A percentile compares a stretch with the other conserved stretches of the same genome.
Conservation (phyloP, 2,329 filamentous ascomycete species). For the Mycosphaerella sp. region DNA sequence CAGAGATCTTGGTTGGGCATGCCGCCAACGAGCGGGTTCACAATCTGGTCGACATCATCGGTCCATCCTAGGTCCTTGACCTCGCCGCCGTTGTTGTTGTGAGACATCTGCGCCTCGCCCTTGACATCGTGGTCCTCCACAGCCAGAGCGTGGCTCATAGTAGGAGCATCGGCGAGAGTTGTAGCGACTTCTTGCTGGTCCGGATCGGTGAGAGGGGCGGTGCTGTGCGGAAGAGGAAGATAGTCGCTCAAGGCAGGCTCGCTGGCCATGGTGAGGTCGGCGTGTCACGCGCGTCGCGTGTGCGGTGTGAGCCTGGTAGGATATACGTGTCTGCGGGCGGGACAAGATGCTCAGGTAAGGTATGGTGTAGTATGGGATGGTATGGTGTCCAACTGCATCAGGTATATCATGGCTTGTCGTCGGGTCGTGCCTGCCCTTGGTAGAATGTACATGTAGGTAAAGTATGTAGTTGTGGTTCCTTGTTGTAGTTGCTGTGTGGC, state of each 20-base stretch:
- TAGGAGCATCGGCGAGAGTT: slow-evolving; percentile 39
- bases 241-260: slow-evolving; percentile 23
- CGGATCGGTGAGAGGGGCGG: slow-evolving; percentile 29
- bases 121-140: slow-evolving; percentile 42
- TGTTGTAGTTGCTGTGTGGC: too few species aligned
- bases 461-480: too few species aligned
- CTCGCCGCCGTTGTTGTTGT: slow-evolving; percentile 48
- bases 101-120: slow-evolving; percentile 41
- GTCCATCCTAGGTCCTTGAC: slow-evolving; percentile 67
- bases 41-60: slow-evolving; percentile 51
- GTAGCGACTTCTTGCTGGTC: slow-evolving; percentile 28
- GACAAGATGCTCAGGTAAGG: too few species aligned
- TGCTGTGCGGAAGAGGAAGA: slow-evolving; percentile 33
- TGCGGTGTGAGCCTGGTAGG: too few species aligned
- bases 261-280: slow-evolving; percentile 8
- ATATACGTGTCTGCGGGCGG: too few species aligned
- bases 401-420: too few species aligned
- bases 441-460: too few species aligned
- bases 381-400: too few species aligned
- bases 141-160: slow-evolving; percentile 45
- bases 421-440: too few species aligned
- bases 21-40: slow-evolving; percentile 58
- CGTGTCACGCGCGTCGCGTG: neutral
- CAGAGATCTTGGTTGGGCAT: slow-evolving; percentile 68
- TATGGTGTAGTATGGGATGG: too few species aligned